phyloP scores from a whole-genome alignment of 352 stramenopile species.

The Phytophthora fragariaefolia region DNA sequence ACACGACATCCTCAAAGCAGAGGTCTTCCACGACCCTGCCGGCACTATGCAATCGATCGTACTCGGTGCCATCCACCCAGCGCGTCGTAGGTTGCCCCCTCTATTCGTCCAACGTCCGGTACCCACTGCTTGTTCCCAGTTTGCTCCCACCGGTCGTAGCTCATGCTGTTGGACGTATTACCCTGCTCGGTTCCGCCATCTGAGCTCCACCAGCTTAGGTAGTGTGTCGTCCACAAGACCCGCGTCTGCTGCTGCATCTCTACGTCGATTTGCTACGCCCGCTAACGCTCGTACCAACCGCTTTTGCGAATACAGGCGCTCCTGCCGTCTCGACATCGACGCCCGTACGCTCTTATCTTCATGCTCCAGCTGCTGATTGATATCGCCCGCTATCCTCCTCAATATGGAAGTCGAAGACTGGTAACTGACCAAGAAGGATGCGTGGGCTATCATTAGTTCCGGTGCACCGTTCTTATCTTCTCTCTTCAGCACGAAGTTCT shows the following conservation, averaged over 20 bases:
- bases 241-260: background rate
- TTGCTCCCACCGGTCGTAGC: background rate
- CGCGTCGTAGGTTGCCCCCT: background rate
- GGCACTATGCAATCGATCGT: background rate
- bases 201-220: background rate
- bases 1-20: background rate
- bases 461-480: background rate
- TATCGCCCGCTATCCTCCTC: too few species aligned
- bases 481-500: constrained; percentile 1
- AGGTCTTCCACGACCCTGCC: background rate
- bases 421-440: too few species aligned
- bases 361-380: background rate
- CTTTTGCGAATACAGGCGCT: background rate
- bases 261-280: background rate
- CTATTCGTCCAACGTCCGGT: background rate
- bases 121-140: background rate
- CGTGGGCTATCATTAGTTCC: too few species aligned
- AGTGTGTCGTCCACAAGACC: background rate
- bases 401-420: too few species aligned
- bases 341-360: background rate
- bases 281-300: background rate
- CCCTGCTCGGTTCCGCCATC: background rate
- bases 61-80: background rate
- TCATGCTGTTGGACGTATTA: background rate
- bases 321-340: background rate